phyloP scores from a whole-genome alignment of 257 asterid genomes.

The Capsicum chinense region DNA sequence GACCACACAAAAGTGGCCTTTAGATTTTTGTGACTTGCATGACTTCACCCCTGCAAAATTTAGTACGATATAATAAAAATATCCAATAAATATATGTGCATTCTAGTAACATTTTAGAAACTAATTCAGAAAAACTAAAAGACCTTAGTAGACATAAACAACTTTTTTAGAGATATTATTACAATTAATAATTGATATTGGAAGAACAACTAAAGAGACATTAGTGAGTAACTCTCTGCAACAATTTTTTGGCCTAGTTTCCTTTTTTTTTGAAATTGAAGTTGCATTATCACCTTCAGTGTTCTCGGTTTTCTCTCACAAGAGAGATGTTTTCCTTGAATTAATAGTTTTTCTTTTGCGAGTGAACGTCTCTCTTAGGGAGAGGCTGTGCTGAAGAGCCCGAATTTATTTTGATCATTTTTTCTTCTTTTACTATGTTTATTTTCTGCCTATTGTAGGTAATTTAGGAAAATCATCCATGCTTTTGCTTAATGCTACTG shows the following conservation, averaged over 20 bases:
- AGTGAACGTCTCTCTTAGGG: slow-evolving; percentile 39
- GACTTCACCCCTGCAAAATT: slow-evolving; percentile 34
- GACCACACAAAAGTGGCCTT: slow-evolving; percentile 35
- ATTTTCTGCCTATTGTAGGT: slow-evolving; percentile 49
- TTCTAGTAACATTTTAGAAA: slow-evolving; percentile 27
- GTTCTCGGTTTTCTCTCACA: slow-evolving; percentile 39
- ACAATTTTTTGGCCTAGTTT: slow-evolving; percentile 37
- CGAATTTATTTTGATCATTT: slow-evolving; percentile 46
- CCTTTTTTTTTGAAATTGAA: slow-evolving; percentile 27
- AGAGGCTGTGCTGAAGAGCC: slow-evolving; percentile 50
- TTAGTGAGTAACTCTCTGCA: slow-evolving; percentile 30
- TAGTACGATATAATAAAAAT: too few species aligned
- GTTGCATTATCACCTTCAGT: slow-evolving; percentile 34
- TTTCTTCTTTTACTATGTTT: slow-evolving; percentile 63
- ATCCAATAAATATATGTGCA: neutral
- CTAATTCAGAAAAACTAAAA: slow-evolving; percentile 28
- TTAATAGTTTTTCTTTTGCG: slow-evolving; percentile 42
- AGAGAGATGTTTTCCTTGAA: slow-evolving; percentile 46
- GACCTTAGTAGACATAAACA: slow-evolving; percentile 44
- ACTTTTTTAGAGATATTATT: slow-evolving; percentile 42
- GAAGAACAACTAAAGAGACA: too few species aligned
- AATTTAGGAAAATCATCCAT: slow-evolving; percentile 43
- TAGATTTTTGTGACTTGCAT: slow-evolving; percentile 39
- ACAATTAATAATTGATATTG: slow-evolving; percentile 21
- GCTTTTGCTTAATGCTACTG: slow-evolving; percentile 17